phyloP scores from a whole-genome alignment of 352 stramenopile species.

The Pythium aquatile region DNA sequence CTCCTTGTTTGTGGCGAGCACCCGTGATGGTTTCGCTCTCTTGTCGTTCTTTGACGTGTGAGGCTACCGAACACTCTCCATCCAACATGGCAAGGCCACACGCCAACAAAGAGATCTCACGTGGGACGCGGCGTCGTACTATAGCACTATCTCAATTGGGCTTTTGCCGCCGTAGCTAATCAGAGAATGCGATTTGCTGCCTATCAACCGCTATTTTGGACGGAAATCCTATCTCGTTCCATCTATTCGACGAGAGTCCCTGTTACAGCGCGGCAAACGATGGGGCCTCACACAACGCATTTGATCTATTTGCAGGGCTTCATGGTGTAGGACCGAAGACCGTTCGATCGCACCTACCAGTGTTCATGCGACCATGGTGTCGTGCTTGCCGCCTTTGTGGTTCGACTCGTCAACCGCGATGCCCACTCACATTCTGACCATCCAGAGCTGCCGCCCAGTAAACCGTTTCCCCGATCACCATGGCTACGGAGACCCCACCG shows the following conservation, averaged over 20 bases:
- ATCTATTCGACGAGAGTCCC: no score
- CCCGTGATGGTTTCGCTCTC: neutral
- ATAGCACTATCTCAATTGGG: neutral
- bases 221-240: neutral
- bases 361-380: neutral
- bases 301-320: no score
- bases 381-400: neutral
- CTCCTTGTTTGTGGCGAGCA: neutral
- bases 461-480: neutral
- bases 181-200: neutral
- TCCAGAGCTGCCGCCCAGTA: neutral
- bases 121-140: neutral
- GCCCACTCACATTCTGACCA: neutral
- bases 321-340: neutral
- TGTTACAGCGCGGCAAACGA: no score
- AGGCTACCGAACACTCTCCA: neutral
- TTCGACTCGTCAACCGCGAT: neutral
- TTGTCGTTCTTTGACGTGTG: neutral
- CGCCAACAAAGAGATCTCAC: neutral
- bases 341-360: neutral
- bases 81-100: no score
- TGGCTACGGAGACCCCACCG: conserved; percentile 8
- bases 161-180: no score
- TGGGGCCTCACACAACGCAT: no score
- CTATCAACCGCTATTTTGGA: neutral